phyloP scores from a whole-genome alignment of 345 rosid genomes.

The Combretum micranthum region DNA sequence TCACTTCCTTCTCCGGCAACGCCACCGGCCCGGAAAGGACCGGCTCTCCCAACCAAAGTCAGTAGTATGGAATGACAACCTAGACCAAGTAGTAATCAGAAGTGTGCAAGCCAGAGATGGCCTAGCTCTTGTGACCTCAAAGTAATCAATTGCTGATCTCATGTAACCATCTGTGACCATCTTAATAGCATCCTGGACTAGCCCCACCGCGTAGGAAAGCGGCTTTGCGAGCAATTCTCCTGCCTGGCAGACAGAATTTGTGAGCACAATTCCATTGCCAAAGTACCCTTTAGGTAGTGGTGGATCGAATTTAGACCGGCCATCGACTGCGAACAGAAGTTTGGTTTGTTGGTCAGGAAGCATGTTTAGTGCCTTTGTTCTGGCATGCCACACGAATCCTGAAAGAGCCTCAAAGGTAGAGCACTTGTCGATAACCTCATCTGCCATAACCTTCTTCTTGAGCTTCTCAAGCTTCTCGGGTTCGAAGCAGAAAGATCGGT shows the following conservation, averaged over 20 bases:
- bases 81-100: conserved; percentile 83
- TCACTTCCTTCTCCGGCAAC: conserved; percentile 87
- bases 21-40: conserved; percentile 76
- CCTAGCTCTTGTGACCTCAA: conserved; percentile 72
- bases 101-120: conserved; percentile 84
- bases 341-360: conserved; percentile 58
- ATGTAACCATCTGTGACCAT: conserved; percentile 76
- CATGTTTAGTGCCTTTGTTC: conserved; percentile 68
- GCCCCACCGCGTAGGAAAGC: conserved; percentile 48
- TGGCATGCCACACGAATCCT: conserved; percentile 78
- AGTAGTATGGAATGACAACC: conserved; percentile 65
- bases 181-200: conserved; percentile 61
- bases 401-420: conserved; percentile 77
- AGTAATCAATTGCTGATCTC: conserved; percentile 94
- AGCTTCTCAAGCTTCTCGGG: conserved; percentile 58
- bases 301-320: conserved; percentile 70
- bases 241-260: conserved; percentile 61
- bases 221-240: conserved; percentile 59
- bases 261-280: conserved; percentile 82
- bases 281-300: conserved; percentile 78
- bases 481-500: conserved; percentile 68
- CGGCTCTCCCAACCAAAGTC: conserved; percentile 95
- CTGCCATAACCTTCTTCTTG: conserved; percentile 46
- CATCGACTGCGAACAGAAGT: conserved; percentile 87
- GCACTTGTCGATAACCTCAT: conserved; percentile 43